A percentile compares a stretch with the other conserved stretches of the same genome.
Evolutionary conservation across 129 eudicot genomes (phyloP).

Genomic region (Pittosporum tobira): DNA sequence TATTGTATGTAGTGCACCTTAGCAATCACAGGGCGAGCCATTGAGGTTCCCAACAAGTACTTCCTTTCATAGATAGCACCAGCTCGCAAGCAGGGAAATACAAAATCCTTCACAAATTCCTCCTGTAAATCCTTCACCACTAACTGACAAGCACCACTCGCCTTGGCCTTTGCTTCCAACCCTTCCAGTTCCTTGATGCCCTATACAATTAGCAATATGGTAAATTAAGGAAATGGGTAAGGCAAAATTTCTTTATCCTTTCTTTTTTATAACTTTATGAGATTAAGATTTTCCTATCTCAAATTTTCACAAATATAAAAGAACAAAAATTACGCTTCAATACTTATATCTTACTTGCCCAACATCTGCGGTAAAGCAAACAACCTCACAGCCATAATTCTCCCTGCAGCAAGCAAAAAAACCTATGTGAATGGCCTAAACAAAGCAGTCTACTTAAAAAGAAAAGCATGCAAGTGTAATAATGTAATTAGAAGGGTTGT

Average conservation of each 20-base stretch:
- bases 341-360: conserved; percentile 66
- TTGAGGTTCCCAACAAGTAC: conserved; percentile 94
- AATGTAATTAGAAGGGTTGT: background rate
- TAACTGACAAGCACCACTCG: conserved; percentile 93
- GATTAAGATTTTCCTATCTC: background rate
- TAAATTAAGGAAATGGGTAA: background rate
- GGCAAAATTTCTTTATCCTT: background rate
- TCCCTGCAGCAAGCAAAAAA: conserved; percentile 52
- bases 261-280: background rate
- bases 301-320: background rate
- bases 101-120: conserved; percentile 83
- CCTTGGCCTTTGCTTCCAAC: conserved; percentile 87
- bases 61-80: conserved; percentile 92
- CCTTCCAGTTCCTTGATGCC: conserved; percentile 87
- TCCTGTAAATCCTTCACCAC: conserved; percentile 91
- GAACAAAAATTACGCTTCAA: background rate
- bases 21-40: conserved; percentile 98
- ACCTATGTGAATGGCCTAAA: background rate
- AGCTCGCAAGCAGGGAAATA: conserved; percentile 89
- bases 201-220: conserved; percentile 23
- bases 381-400: conserved; percentile 98
- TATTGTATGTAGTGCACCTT: conserved; percentile 36
- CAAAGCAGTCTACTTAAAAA: background rate
- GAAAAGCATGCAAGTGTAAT: background rate
- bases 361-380: conserved; percentile 98